Evolutionary conservation across 129 eudicot genomes (phyloP).

Genomic region (Helianthus tuberosus): DNA sequence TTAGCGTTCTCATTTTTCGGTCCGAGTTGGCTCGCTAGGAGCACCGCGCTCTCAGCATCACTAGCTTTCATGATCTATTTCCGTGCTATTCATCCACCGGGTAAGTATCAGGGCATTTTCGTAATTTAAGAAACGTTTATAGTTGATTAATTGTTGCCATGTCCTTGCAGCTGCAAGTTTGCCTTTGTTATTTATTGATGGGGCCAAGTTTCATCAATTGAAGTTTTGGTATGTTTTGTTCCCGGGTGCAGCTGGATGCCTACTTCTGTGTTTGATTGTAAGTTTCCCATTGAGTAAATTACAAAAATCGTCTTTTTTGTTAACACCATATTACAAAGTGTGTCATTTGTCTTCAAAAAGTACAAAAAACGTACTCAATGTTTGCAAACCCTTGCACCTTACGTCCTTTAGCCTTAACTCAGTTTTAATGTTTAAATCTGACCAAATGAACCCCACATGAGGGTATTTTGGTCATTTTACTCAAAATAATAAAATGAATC

Average conservation of each 20-base stretch:
- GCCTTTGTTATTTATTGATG: constrained; percentile 89
- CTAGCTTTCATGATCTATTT: constrained; percentile 87
- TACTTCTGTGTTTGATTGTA: constrained; percentile 78
- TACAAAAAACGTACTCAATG: too few species aligned
- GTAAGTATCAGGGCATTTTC: constrained; percentile 27
- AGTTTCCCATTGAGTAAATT: constrained; percentile 32
- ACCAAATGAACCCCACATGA: too few species aligned
- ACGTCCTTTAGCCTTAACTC: too few species aligned
- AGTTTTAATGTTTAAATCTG: too few species aligned
- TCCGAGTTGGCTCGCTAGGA: constrained; percentile 93
- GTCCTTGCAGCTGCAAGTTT: constrained; percentile 77
- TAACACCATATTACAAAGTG: too few species aligned
- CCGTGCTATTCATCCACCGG: constrained; percentile 83
- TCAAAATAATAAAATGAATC: too few species aligned
- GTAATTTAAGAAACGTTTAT: not conserved
- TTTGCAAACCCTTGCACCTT: too few species aligned
- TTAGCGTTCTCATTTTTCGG: constrained; percentile 75
- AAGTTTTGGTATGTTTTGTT: constrained; percentile 86
- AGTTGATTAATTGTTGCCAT: not conserved
- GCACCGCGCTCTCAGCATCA: constrained; percentile 80
- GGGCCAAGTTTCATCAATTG: constrained; percentile 72
- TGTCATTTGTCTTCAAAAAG: too few species aligned
- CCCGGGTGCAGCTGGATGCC: constrained; percentile 90
- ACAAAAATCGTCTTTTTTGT: too few species aligned
- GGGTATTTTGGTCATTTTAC: too few species aligned